Conservation (phyloP, 2,329 filamentous ascomycete species). For the Fusarium musae region DNA sequence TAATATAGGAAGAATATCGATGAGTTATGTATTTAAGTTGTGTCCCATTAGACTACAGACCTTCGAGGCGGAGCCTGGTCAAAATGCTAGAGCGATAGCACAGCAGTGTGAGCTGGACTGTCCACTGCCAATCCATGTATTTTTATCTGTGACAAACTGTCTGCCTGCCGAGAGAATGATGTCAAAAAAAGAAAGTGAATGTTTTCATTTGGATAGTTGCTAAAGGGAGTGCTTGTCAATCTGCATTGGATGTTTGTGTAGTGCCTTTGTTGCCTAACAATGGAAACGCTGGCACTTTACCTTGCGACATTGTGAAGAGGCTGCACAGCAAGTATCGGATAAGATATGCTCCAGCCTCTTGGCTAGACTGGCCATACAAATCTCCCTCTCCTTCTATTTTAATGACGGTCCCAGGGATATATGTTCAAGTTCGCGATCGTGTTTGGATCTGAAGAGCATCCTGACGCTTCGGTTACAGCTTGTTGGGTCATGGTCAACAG, state of each 20-base stretch:
- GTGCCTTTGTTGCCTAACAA: not conserved
- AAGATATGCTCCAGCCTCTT: too few relatives aligned
- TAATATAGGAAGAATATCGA: not conserved
- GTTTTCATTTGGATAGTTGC: not conserved
- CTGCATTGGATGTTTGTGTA: not conserved
- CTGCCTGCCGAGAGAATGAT: accelerated
- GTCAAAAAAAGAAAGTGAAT: too few relatives aligned
- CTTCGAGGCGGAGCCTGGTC: not conserved
- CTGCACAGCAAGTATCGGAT: accelerated
- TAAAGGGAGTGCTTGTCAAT: not conserved
- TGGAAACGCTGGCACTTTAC: too few relatives aligned
- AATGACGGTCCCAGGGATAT: accelerated
- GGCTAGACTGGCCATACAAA: too few relatives aligned
- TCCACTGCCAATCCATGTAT: not conserved
- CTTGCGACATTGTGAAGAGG: not conserved
- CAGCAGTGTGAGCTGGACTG: not conserved
- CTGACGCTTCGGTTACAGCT: not conserved
- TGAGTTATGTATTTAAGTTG: not conserved
- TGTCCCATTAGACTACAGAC: too few relatives aligned
- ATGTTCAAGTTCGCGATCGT: too few relatives aligned
- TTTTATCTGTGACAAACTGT: accelerated
- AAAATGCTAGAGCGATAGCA: not conserved
- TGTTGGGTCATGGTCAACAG: not conserved
- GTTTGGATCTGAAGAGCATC: not conserved
- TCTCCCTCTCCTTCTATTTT: accelerated